Evolutionary conservation across 75 land plant species (phyloP), one percentile per base, ranked within the genome.

Genomic region (Picea sitchensis): DNA sequence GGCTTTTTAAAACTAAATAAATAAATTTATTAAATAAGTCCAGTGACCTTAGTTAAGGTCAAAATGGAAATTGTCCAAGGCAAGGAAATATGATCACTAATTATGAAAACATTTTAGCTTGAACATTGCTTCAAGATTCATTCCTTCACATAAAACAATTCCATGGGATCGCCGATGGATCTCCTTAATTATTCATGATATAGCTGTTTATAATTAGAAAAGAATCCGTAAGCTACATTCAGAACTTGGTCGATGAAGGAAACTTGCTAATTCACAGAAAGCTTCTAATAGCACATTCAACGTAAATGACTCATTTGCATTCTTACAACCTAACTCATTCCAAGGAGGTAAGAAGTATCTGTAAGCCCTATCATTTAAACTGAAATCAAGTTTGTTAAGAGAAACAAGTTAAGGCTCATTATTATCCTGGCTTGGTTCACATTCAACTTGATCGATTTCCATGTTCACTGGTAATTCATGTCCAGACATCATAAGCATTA

Each of bases 401-500:
- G 69, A 32, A 5, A 38, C 54, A 47, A 68, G 13, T 6, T 68
- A 14, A 68, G 38, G 51, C 6, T n/a, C 54, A 51, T 51, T 8
- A 51, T 1, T 51, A 47, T 47, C 51, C 51, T 47, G 51, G 51
- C 51, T 47, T 64, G 80, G 58, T 56, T 83, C 87, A 5, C 58
- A 36, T 54, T 84, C 77, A 77, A 91, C 81, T 47, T 91, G 82
- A 68, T 80, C 76, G 60, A 83, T 20, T 31, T 87, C 84, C 69
- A 89, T 38, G 32, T 87, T 88, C 74, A 84, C 88, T 14, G 81
- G 77, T 63, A 38, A 85, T 73, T 86, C 91, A 23, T 86, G 85
- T 59, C 93, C 93, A 80, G 87, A 84, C 41, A 91, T 76, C 72
- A 80, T 82, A 61, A 89, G 79, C 31, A 73, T 82, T 44, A 89